A percentile compares a stretch with the other conserved stretches of the same genome.
Conservation (phyloP, 106 monocot species). For the Triglochin maritima region DNA sequence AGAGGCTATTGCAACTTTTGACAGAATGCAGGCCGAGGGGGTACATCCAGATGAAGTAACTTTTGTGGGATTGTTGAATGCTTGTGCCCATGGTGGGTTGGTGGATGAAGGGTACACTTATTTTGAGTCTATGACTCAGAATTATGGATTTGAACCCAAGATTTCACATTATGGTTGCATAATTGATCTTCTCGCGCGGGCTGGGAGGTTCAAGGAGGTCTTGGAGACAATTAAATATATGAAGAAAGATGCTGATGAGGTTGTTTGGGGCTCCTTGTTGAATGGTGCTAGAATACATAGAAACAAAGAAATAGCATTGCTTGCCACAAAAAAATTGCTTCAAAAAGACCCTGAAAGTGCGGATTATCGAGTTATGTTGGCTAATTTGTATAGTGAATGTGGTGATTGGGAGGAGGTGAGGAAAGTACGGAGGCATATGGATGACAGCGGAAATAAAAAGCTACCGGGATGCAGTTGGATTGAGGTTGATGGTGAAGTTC, state of each 20-base stretch:
- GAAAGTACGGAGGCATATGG: constrained; percentile 60
- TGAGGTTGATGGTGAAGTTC: constrained; percentile 51
- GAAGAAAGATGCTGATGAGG: constrained; percentile 75
- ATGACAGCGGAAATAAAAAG: constrained; percentile 55
- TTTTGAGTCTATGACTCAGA: constrained; percentile 40
- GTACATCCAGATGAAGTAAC: constrained; percentile 63
- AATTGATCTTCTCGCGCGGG: constrained; percentile 70
- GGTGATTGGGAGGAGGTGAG: constrained; percentile 84
- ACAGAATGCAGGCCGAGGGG: constrained; percentile 32
- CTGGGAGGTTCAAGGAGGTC: constrained; percentile 67
- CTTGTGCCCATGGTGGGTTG: constrained; percentile 76
- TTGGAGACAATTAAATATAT: constrained; percentile 56
- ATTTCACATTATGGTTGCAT: constrained; percentile 88
- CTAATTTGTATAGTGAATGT: constrained; percentile 68
- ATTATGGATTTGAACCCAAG: constrained; percentile 36
- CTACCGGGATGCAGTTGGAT: constrained; percentile 96
- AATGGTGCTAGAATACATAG: constrained; percentile 80
- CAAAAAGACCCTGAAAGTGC: constrained; percentile 55
- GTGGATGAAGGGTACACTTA: constrained; percentile 59
- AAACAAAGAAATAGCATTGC: constrained; percentile 43
- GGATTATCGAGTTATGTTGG: constrained; percentile 63
- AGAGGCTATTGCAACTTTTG: constrained; percentile 37
- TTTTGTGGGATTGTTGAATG: constrained; percentile 84
- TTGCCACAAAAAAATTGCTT: constrained; percentile 47
- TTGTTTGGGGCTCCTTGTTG: constrained; percentile 88